Evolutionary conservation across 1,284 basidiomycete genomes (phyloP), one percentile per base, ranked within the genome.

Genomic region (Ceratobasidium sp.): DNA sequence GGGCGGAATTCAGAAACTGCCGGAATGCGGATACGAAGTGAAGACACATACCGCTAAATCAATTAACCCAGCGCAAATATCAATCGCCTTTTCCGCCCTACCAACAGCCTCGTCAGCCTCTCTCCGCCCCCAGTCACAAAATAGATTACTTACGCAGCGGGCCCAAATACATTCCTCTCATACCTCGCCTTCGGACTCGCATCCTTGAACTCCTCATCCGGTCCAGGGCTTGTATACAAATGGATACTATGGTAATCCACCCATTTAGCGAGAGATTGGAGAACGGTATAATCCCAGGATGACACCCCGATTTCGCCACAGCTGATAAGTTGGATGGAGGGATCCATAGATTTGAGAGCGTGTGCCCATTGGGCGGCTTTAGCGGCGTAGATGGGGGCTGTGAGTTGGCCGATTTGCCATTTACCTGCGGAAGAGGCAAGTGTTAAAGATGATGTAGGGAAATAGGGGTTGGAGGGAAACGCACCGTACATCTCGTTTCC

Each of bases 341-440:
- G 89, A 79, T 92, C 90, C 11, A 91, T 86, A 0, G 91, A 84
- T 61, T 86, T 86, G 49, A 92, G 83, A 0, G 88, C 90, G 80
- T 91, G 90, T 0, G 90, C 90, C 90, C 90, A 92, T 79, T 89
- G 88, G 63, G 85, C 86, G 0, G 90, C 90, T 78, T 86, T 87
- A 76, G 87, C 86, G 11, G 88, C 87, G 81, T 91, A 91, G 76
- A 90, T 90, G 28, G 85, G 82, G 0, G 89, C 86, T 13, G 86
- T 86, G 82, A 90, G 86, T 79, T 90, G 89, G 33, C 90, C 89
- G 15, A 91, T 89, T 84, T 91, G 89, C 90, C 90, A 91, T 79
- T 88, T 88, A 1, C 87, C 86, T 80, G 82, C 79, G 6, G 15
- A 11, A 10, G 23, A 31, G 23, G 81, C 58, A 79, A 80, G 67